Conservation (phyloP, 139 green algal genomes). For the Eudorina sp. region DNA sequence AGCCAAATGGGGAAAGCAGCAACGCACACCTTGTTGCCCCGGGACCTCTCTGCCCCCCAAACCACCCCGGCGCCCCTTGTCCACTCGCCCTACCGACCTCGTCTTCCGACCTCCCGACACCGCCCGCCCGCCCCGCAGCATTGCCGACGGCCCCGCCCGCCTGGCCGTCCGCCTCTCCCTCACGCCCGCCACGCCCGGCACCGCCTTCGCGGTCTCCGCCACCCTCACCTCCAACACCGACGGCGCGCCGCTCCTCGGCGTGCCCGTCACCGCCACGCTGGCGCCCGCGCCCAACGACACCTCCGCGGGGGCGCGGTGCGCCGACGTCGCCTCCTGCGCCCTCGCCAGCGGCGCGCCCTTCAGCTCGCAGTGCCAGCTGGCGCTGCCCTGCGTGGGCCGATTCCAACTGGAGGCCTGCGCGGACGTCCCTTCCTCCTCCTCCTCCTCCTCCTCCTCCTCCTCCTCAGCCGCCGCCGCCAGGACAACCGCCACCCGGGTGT, state of each 20-base stretch:
- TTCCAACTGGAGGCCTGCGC: conserved; percentile 53
- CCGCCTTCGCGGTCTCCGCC: conserved; percentile 48
- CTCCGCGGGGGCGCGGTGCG: not conserved
- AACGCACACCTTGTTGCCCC: no score
- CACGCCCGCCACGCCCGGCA: conserved; percentile 47
- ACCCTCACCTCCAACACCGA: conserved; percentile 57
- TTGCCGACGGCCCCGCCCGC: conserved; percentile 41
- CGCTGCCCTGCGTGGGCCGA: conserved; percentile 58
- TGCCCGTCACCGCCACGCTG: conserved; percentile 40
- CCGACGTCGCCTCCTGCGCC: not conserved
- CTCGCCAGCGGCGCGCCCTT: not conserved
- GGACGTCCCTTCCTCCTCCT: not conserved
- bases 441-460: no score
- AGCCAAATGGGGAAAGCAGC: no score
- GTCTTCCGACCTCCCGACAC: not conserved
- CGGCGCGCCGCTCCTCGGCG: conserved; percentile 19
- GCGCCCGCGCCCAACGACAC: not conserved
- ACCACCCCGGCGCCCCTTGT: no score
- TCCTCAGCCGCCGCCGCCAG: not conserved
- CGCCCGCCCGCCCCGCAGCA: conserved; percentile 10
- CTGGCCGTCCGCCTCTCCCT: conserved; percentile 41
- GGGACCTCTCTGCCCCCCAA: no score
- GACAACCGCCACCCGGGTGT: not conserved
- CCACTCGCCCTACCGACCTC: no score
- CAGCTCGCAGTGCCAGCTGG: conserved; percentile 48